phyloP scores from a whole-genome alignment of 768 basidiomycete species.

The Stropharia rugosoannulata region DNA sequence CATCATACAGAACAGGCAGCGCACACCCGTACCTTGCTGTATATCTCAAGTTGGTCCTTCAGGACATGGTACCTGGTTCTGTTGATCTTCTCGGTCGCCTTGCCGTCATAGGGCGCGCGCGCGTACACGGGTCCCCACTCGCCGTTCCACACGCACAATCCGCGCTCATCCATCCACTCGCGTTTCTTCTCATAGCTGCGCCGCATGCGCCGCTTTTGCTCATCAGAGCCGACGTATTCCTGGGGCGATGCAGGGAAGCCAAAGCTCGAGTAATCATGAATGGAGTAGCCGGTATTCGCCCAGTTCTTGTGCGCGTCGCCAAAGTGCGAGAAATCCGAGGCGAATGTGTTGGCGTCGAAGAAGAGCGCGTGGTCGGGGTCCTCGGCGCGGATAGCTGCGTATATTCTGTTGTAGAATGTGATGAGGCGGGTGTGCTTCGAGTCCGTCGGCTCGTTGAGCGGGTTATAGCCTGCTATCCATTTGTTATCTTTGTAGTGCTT shows the following conservation, averaged over 20 bases:
- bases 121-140: constrained; percentile 87
- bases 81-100: constrained; percentile 65
- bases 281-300: constrained; percentile 74
- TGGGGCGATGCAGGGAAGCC: constrained; percentile 68
- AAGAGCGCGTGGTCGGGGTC: constrained; percentile 76
- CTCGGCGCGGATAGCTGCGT: constrained; percentile 69
- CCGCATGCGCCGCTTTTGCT: constrained; percentile 50
- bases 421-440: constrained; percentile 62
- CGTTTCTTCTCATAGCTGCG: constrained; percentile 72
- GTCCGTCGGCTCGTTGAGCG: constrained; percentile 82
- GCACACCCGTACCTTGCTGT: constrained; percentile 48
- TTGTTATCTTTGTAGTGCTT: constrained; percentile 73
- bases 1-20: background rate
- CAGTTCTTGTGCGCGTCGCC: constrained; percentile 61
- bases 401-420: constrained; percentile 64
- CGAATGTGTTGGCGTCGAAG: constrained; percentile 85
- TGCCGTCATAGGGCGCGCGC: constrained; percentile 56
- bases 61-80: constrained; percentile 61
- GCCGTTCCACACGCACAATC: constrained; percentile 74
- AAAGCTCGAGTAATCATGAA: constrained; percentile 76
- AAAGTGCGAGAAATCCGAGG: constrained; percentile 74
- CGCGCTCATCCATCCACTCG: constrained; percentile 70
- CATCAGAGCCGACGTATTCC: constrained; percentile 49
- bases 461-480: constrained; percentile 89
- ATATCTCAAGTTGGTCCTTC: constrained; percentile 72